Percentiles rank a stretch among this genome's conserved stretches.
Evolutionary conservation across 192 early-diverging fungal genomes (phyloP).

Genomic region (Coemansia sp.): DNA sequence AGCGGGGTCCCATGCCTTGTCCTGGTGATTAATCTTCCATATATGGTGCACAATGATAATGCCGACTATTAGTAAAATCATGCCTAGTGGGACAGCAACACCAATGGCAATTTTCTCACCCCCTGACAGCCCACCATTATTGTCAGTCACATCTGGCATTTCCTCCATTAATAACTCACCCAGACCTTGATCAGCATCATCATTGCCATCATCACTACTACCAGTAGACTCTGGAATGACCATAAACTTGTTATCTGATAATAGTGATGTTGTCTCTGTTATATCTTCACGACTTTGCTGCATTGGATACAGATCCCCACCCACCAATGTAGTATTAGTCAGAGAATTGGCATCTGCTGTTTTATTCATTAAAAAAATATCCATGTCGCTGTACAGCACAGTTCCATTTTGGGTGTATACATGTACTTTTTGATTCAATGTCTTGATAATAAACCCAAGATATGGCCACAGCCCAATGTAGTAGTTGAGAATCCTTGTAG

Average conservation of each 20-base stretch:
- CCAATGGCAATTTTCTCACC: conserved; percentile 9
- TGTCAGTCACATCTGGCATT: not conserved
- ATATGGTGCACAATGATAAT: not conserved
- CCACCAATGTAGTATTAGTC: not conserved
- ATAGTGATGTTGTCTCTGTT: too few relatives aligned
- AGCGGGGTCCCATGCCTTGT: conserved; percentile 5
- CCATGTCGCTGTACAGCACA: not conserved
- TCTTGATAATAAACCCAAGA: not conserved
- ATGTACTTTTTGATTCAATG: not conserved
- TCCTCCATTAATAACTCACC: not conserved
- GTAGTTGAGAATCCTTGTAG: conserved; percentile 8
- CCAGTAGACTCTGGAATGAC: not conserved
- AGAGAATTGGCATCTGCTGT: not conserved
- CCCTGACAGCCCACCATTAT: not conserved
- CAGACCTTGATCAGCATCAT: too few relatives aligned
- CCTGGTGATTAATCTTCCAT: not conserved
- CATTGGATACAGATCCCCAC: conserved; percentile 11
- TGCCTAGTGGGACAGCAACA: not conserved
- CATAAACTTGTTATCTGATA: not conserved
- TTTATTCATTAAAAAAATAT: not conserved
- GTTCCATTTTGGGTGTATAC: not conserved
- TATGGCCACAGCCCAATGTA: conserved; percentile 23
- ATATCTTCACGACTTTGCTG: not conserved
- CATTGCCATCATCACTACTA: not conserved
- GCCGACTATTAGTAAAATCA: not conserved